These are phyloP conservation scores for Cutaneotrichosporon mucoides DNA, from an alignment of 1,284 basidiomycete species.

Conservation along the genomic window DNA sequence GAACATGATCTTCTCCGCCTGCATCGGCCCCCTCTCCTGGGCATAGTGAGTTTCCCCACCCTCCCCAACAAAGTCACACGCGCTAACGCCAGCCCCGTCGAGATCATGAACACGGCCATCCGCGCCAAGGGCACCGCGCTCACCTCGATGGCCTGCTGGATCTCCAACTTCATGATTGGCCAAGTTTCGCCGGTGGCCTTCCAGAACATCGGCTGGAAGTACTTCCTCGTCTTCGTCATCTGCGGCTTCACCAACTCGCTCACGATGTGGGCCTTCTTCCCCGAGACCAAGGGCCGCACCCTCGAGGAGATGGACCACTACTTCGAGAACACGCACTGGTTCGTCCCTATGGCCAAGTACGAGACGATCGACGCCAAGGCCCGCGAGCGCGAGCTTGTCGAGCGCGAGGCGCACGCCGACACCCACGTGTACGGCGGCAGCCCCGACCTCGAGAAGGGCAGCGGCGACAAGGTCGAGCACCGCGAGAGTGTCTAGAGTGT, in stretches of 20 bases:
- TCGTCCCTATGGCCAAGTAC: slow-evolving; percentile 53
- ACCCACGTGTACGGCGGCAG: too few relatives aligned
- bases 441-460: neutral
- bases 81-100: slow-evolving; percentile 28
- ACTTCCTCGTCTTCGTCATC: slow-evolving; percentile 60
- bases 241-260: slow-evolving; percentile 61
- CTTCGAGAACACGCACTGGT: slow-evolving; percentile 55
- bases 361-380: slow-evolving; percentile 47
- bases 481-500: neutral
- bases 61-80: too few relatives aligned
- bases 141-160: slow-evolving; percentile 56
- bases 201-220: slow-evolving; percentile 45
- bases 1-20: slow-evolving; percentile 13
- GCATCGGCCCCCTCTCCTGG: slow-evolving; percentile 20
- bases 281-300: slow-evolving; percentile 48
- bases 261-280: slow-evolving; percentile 55
- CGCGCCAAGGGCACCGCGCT: slow-evolving; percentile 61
- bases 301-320: slow-evolving; percentile 57
- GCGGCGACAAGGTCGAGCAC: neutral
- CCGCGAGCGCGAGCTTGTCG: slow-evolving; percentile 53
- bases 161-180: slow-evolving; percentile 49
- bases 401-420: too few relatives aligned
- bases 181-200: slow-evolving; percentile 49
- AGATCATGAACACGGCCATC: slow-evolving; percentile 58
- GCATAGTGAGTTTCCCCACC: neutral